Conservation (phyloP, 1,284 basidiomycete genomes). For the Moesziomyces globuligerus region DNA sequence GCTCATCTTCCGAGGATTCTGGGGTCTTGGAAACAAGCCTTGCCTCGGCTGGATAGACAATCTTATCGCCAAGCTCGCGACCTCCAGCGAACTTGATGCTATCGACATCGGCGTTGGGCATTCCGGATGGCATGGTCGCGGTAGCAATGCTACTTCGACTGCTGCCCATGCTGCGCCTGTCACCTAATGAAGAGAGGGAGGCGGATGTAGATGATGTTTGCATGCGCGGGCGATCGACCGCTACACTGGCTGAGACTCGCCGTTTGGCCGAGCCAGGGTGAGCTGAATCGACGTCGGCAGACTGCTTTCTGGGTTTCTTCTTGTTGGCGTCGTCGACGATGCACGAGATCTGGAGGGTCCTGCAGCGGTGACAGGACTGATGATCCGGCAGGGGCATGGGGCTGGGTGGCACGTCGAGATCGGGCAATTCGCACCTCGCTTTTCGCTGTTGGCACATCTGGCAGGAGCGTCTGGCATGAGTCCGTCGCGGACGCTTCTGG, state of each 20-base stretch:
- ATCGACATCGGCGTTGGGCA: constrained; percentile 10
- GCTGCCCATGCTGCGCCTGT: constrained; percentile 10
- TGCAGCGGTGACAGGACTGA: constrained; percentile 37
- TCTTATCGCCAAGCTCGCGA: constrained; percentile 33
- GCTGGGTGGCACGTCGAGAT: constrained; percentile 35
- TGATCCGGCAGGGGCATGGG: constrained; percentile 31
- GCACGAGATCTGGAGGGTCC: constrained; percentile 40
- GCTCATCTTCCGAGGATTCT: constrained; percentile 28
- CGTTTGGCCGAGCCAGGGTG: constrained; percentile 1
- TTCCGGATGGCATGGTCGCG: constrained; percentile 12
- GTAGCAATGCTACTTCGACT: constrained; percentile 9
- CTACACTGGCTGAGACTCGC: not conserved
- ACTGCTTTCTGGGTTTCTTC: constrained; percentile 19
- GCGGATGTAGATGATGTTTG: constrained; percentile 19
- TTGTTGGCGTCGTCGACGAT: constrained; percentile 42
- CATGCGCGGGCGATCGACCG: constrained; percentile 7
- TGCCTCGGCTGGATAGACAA: constrained; percentile 36
- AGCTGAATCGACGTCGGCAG: not conserved
- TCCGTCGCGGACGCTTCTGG: constrained; percentile 36
- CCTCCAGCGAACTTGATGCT: constrained; percentile 33
- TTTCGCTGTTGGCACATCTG: constrained; percentile 49
- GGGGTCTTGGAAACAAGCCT: constrained; percentile 30
- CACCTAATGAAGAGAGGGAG: constrained; percentile 14
- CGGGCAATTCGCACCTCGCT: constrained; percentile 40
- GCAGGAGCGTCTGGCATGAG: constrained; percentile 44